phyloP scores from a whole-genome alignment of 2,329 filamentous ascomycete species.

The Aspergillus quadrilineatus region DNA sequence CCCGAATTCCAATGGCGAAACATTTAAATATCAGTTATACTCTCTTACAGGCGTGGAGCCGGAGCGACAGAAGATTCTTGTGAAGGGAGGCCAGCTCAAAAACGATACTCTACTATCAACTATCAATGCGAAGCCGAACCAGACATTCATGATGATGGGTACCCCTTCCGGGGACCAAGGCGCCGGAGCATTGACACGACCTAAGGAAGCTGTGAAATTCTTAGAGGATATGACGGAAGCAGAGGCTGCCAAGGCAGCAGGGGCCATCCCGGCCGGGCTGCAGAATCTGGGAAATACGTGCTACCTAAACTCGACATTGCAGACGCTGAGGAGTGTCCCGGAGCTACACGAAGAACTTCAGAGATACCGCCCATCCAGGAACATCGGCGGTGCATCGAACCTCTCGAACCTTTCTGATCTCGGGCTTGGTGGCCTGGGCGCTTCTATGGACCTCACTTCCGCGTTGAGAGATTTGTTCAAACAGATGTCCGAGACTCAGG shows the following conservation, averaged over 20 bases:
- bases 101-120: constrained; percentile 86
- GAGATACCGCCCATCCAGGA: constrained; percentile 55
- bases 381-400: constrained; percentile 28
- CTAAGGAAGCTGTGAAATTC: constrained; percentile 81
- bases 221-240: constrained; percentile 97
- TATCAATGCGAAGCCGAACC: constrained; percentile 79
- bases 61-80: constrained; percentile 90
- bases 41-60: constrained; percentile 95
- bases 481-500: constrained; percentile 84
- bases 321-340: constrained; percentile 82
- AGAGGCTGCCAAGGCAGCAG: constrained; percentile 77
- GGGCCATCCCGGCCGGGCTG: constrained; percentile 82
- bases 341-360: constrained; percentile 80
- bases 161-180: constrained; percentile 69
- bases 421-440: constrained; percentile 58
- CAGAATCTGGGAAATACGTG: constrained; percentile 96
- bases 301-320: constrained; percentile 97
- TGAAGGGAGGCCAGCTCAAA: constrained; percentile 93
- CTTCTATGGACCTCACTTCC: constrained; percentile 68
- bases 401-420: constrained; percentile 52
- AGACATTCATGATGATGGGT: constrained; percentile 95
- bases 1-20: constrained; percentile 77
- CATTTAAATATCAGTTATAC: constrained; percentile 93
- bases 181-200: constrained; percentile 62
- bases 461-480: constrained; percentile 82